Evolutionary conservation across 805 yeast species (phyloP), one percentile per base, ranked within the genome.

Genomic region (Saccharomycopsis capsularis): DNA sequence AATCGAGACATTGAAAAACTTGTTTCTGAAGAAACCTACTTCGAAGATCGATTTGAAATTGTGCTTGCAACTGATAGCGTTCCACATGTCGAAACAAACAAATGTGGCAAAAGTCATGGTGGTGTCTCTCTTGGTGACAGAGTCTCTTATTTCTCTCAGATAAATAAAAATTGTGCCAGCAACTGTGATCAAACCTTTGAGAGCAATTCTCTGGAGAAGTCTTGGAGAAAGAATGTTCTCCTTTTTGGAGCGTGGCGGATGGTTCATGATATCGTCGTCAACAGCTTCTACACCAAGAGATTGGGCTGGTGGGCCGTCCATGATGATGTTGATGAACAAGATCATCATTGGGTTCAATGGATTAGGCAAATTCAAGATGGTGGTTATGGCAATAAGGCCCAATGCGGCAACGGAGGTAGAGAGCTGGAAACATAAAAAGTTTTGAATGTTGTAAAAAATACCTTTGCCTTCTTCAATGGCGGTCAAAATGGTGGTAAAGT

Each of bases 231-330:
- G 69, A 50, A 93, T 93, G 60, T 82, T 82, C 54, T 91, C 98
- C 49, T 78, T 73, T 63, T 97, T 81, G 46, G 80, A 75, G 67
- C 99, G 81, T 47, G 99, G 99, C n/a, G 98, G 97, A 62, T 84
- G 85, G 55, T 76, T 79, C 97, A 91, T 90, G 35, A 91, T 96
- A 63, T 85, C 95, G 54, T 85, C 89, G 61, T 91, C 98, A 13
- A 91, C 98, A 1, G 96, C 95, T 67, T 91, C 99, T 29, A 93
- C 98, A 51, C 99, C 99, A 40, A 91, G 71, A 0, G 95, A 85
- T 68, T 91, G 99, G 1, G 98, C 98, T 3, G 99, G 99, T 9
- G 99, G 99, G 1, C 99, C 99, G 68, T 91, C 99, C 99, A 91
- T 91, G 50, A 91, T 74, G 55, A 91, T 93, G 64, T 91, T 91